phyloP scores from a whole-genome alignment of 768 basidiomycete species.

The Amanita rimosa region DNA sequence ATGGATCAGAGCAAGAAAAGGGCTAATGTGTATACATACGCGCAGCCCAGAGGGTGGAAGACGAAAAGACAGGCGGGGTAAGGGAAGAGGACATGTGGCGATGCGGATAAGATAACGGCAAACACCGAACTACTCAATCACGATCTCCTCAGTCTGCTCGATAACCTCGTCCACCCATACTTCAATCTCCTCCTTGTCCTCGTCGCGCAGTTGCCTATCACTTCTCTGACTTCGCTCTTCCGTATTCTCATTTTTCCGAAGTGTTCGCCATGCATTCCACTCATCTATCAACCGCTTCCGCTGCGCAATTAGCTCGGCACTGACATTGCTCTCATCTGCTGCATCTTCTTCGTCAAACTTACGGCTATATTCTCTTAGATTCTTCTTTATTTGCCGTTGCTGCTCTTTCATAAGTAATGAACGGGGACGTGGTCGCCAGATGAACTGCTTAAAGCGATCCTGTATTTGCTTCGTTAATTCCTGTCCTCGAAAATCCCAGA shows the following conservation, averaged over 20 bases:
- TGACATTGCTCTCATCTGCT: conserved; percentile 88
- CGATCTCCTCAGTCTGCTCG: conserved; percentile 82
- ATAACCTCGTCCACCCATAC: conserved; percentile 91
- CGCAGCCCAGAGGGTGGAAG: conserved; percentile 65
- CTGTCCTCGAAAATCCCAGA: conserved; percentile 99
- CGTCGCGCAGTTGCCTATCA: conserved; percentile 12
- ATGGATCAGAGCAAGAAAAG: conserved; percentile 3
- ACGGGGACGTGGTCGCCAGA: conserved; percentile 95
- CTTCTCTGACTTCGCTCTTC: conserved; percentile 38
- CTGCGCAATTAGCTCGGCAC: conserved; percentile 84
- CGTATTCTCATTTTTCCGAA: conserved; percentile 54
- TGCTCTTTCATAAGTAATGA: conserved; percentile 81
- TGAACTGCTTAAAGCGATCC: conserved; percentile 97
- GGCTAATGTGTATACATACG: conserved; percentile 25
- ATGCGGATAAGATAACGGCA: conserved; percentile 37
- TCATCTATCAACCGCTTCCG: conserved; percentile 91
- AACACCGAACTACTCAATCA: conserved; percentile 37
- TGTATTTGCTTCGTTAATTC: conserved; percentile 81
- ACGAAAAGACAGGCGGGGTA: conserved; percentile 23
- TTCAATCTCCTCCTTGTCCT: conserved; percentile 81
- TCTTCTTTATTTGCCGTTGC: conserved; percentile 77
- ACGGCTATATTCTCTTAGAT: conserved; percentile 84
- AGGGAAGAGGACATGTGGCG: conserved; percentile 1
- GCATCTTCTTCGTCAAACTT: conserved; percentile 96
- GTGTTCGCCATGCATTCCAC: conserved; percentile 94